Evolutionary conservation across 306 rosid species (phyloP).

Genomic region (Dryas drummondii): DNA sequence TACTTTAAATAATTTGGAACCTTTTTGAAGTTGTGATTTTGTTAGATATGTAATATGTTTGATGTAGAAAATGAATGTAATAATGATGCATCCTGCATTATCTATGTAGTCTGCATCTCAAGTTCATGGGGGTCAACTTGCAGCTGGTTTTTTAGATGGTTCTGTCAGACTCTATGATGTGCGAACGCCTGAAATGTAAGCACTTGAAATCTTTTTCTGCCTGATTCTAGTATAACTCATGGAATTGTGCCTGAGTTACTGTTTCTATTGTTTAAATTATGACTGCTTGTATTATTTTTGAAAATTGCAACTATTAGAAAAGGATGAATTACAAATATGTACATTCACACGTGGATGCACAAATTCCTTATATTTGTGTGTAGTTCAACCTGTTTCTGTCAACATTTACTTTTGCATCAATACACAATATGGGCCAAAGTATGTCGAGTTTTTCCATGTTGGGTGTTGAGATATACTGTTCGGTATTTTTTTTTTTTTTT

Average conservation of each 20-base stretch:
- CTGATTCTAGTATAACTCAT: not conserved
- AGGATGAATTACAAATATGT: not conserved
- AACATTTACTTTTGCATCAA: too few relatives aligned
- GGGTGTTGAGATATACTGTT: too few relatives aligned
- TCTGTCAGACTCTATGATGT: constrained; percentile 85
- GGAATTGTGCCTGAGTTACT: not conserved
- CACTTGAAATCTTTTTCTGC: constrained; percentile 8
- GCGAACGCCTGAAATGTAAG: constrained; percentile 87
- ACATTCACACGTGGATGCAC: not conserved
- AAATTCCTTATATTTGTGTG: not conserved
- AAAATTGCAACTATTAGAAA: not conserved
- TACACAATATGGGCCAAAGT: too few relatives aligned
- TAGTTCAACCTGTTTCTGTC: not conserved
- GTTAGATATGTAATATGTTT: not conserved
- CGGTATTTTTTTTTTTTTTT: too few relatives aligned
- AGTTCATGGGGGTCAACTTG: constrained; percentile 86
- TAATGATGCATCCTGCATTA: not conserved
- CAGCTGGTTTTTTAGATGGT: constrained; percentile 97
- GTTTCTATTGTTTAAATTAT: not conserved
- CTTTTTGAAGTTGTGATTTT: not conserved
- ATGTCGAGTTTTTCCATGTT: too few relatives aligned
- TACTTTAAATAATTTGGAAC: not conserved
- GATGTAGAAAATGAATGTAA: not conserved
- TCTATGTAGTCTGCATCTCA: constrained; percentile 86
- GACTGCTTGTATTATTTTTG: not conserved